Conservation (phyloP, 345 rosid genomes). For the Salix viminalis region DNA sequence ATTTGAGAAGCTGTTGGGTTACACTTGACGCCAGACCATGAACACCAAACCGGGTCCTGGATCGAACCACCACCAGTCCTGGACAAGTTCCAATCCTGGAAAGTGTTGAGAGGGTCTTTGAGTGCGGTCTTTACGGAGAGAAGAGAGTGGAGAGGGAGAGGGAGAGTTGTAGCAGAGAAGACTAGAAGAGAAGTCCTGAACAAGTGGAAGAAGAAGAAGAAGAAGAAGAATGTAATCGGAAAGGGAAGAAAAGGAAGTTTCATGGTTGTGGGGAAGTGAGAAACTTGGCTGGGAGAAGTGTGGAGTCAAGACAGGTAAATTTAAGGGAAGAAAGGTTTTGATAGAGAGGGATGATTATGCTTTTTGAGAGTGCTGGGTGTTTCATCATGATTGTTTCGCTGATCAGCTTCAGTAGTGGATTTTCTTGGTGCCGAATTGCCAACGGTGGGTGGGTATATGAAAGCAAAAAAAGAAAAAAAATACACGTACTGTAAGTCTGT, state of each 20-base stretch:
- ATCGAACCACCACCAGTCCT: constrained; percentile 5
- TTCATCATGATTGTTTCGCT: constrained; percentile 48
- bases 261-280: constrained; percentile 45
- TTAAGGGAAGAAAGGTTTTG: constrained; percentile 46
- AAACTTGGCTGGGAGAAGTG: constrained; percentile 25
- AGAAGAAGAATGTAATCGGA: constrained; percentile 27
- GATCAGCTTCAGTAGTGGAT: constrained; percentile 29
- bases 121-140: constrained; percentile 69
- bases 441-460: constrained; percentile 12
- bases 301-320: constrained; percentile 36
- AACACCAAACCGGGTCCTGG: constrained; percentile 59
- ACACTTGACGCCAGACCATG: constrained; percentile 83
- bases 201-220: constrained; percentile 35
- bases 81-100: constrained; percentile 73
- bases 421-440: constrained; percentile 2
- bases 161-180: constrained; percentile 32
- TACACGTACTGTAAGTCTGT: background rate
- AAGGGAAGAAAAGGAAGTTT: constrained; percentile 40
- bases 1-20: constrained; percentile 46
- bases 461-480: background rate
- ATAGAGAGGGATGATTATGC: constrained; percentile 31
- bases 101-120: constrained; percentile 45
- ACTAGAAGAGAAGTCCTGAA: constrained; percentile 32
- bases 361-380: constrained; percentile 52
- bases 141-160: constrained; percentile 63